Base-by-base conservation (phyloP, 2,329 filamentous ascomycete genomes). In the Dothistroma septosporum region DNA sequence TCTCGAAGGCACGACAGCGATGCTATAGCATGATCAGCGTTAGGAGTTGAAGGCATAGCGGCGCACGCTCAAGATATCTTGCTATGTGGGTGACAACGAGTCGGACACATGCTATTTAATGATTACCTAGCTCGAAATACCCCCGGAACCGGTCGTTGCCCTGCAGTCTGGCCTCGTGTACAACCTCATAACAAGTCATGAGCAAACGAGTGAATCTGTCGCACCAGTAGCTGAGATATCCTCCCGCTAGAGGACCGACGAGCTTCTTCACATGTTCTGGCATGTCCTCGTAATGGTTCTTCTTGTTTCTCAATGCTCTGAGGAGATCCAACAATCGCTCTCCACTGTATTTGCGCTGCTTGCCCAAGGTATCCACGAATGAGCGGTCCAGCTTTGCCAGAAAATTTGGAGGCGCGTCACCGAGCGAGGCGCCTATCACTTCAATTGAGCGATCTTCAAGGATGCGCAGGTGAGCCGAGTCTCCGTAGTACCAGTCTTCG, bases 251-350 rank as follows among this genome's bases (percentile, higher is more conserved):
- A 61, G 9, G 77, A 0, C 91, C 92, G 0, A 96, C 90, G 68
- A 83, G 81, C 54, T 80, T 80, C 76, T 88, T 93, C 64, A 96
- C 83, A 53, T 85, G 78, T 14, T 92, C 89, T 7, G 90, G 84
- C 90, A 99, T 93, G 74, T 99, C 94, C 71, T 96, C 92, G 74
- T 97, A 99, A 73, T 99, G 94, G 66, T 97, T 96, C 70, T 90
- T 90, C 83, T 99, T 99, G 77, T 99, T 99, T 24, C 94, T 83
- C 59, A 99, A 79, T 1, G 93, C 94, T 1, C 94, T 85, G 21
- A 99, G 78, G 22, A 99, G 81, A 76, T 99, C 94, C 58, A 99
- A 78, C 72, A 99, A 84, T 52, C 86, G 85, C 1, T 85, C 83
- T 0, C 92, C 92, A 0, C 89, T 94, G 76, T 99, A 99, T 76